Percentiles rank a stretch among this genome's conserved stretches.
Evolutionary conservation across 2,329 filamentous ascomycete genomes (phyloP).

Genomic region (Xylariales sp.): DNA sequence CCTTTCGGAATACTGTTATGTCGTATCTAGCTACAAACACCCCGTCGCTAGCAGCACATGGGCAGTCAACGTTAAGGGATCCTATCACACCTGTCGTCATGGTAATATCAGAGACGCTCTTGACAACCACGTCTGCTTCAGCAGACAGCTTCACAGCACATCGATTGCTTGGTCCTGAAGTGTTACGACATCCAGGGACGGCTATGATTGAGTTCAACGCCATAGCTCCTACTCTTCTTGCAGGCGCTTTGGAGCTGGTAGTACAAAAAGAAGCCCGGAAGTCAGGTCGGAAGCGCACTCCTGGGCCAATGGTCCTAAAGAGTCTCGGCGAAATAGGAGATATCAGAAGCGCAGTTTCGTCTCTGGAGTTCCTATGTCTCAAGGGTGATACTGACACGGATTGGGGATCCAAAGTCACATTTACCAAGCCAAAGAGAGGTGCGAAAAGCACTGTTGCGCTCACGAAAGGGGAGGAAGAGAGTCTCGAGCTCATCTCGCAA

Average conservation of each 20-base stretch:
- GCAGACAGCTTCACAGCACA: conserved; percentile 92
- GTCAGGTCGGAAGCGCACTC: conserved; percentile 69
- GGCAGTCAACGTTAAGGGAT: conserved; percentile 35
- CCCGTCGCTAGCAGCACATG: conserved; percentile 47
- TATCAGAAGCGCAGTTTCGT: conserved; percentile 85
- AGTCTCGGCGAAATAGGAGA: conserved; percentile 83
- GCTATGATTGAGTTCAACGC: conserved; percentile 87
- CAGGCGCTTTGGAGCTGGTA: conserved; percentile 76
- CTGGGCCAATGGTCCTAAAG: conserved; percentile 74
- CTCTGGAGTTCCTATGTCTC: conserved; percentile 86
- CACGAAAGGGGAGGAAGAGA: conserved; percentile 75
- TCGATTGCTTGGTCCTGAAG: conserved; percentile 79
- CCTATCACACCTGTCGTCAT: conserved; percentile 72
- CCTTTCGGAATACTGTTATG: conserved; percentile 71
- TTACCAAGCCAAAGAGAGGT: conserved; percentile 62
- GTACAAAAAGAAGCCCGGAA: conserved; percentile 80
- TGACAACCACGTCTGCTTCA: conserved; percentile 78
- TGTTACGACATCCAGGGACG: conserved; percentile 75
- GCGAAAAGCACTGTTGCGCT: conserved; percentile 53
- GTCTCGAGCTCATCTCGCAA: conserved; percentile 74
- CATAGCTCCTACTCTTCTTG: conserved; percentile 79
- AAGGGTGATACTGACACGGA: conserved; percentile 70
- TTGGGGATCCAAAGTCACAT: conserved; percentile 70
- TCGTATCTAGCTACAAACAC: conserved; percentile 68
- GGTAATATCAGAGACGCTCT: conserved; percentile 83